Percentiles rank a stretch among this genome's conserved stretches.
These are phyloP conservation scores for Decorospora gaudefroyi DNA, from an alignment of 2,329 filamentous ascomycete genomes.

Conservation along the genomic window DNA sequence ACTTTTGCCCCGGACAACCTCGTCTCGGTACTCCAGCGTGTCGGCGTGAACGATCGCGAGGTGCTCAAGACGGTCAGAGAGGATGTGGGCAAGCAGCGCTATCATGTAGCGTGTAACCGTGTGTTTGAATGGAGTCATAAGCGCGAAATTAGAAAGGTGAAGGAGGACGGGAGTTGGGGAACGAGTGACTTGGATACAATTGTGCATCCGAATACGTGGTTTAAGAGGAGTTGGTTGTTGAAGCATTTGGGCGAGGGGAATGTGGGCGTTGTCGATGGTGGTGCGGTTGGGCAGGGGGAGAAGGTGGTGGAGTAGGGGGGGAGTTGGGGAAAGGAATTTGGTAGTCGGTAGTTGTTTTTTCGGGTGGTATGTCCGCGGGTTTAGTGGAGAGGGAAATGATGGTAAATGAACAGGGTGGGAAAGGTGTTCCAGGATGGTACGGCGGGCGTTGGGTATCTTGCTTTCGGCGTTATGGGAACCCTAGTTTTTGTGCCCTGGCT, in stretches of 20 bases:
- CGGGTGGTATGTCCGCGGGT: too few relatives aligned
- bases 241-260: constrained; percentile 69
- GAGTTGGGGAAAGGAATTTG: too few relatives aligned
- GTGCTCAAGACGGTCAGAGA: constrained; percentile 81
- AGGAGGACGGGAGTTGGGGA: constrained; percentile 54
- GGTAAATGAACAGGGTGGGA: too few relatives aligned
- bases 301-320: constrained; percentile 44
- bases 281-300: constrained; percentile 18
- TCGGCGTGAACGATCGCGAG: constrained; percentile 77
- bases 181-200: constrained; percentile 87
- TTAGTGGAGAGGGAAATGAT: too few relatives aligned
- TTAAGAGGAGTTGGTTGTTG: constrained; percentile 88
- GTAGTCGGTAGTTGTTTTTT: too few relatives aligned
- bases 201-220: constrained; percentile 96
- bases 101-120: constrained; percentile 93
- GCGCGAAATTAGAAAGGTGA: constrained; percentile 56
- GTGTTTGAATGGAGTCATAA: constrained; percentile 91
- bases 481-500: too few relatives aligned
- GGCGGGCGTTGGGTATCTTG: too few relatives aligned
- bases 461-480: too few relatives aligned
- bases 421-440: too few relatives aligned
- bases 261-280: constrained; percentile 35
- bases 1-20: constrained; percentile 92
- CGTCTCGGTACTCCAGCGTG: constrained; percentile 71
- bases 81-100: constrained; percentile 86